Evolutionary conservation across 257 asterid species (phyloP).

Genomic region (Ballota nigra): DNA sequence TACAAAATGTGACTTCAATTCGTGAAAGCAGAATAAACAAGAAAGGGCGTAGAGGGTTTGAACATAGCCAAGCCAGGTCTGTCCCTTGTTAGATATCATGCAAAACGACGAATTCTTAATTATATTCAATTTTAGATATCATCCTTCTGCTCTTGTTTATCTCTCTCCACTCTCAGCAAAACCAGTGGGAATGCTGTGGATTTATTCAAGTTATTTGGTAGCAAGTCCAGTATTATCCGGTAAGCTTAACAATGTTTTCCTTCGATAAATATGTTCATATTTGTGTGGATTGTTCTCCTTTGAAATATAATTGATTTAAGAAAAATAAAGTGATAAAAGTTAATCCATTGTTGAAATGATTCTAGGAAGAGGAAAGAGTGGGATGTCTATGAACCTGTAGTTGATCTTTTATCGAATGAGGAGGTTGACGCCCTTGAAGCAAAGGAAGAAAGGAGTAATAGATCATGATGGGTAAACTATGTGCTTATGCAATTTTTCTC

Average conservation of each 20-base stretch:
- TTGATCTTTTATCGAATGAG: constrained; percentile 73
- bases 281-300: too few relatives aligned
- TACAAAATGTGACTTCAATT: constrained; percentile 87
- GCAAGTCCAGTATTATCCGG: constrained; percentile 74
- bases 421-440: constrained; percentile 92
- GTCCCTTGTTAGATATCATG: background rate
- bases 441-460: constrained; percentile 60
- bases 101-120: background rate
- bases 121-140: constrained; percentile 16
- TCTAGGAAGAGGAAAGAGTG: constrained; percentile 85
- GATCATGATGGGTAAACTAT: constrained; percentile 21
- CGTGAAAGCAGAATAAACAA: constrained; percentile 84
- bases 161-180: constrained; percentile 54
- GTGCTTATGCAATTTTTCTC: background rate
- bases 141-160: background rate
- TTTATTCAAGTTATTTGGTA: constrained; percentile 77
- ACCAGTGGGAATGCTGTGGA: constrained; percentile 72
- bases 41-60: constrained; percentile 78
- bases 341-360: background rate
- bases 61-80: constrained; percentile 68
- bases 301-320: background rate
- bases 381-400: constrained; percentile 78
- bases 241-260: constrained; percentile 22
- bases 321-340: background rate
- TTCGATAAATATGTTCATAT: too few relatives aligned